Percentiles rank a stretch among this genome's conserved stretches.
These are phyloP conservation scores for Penicillium vulpinum DNA, from an alignment of 2,329 filamentous ascomycete genomes.

Conservation along the genomic window DNA sequence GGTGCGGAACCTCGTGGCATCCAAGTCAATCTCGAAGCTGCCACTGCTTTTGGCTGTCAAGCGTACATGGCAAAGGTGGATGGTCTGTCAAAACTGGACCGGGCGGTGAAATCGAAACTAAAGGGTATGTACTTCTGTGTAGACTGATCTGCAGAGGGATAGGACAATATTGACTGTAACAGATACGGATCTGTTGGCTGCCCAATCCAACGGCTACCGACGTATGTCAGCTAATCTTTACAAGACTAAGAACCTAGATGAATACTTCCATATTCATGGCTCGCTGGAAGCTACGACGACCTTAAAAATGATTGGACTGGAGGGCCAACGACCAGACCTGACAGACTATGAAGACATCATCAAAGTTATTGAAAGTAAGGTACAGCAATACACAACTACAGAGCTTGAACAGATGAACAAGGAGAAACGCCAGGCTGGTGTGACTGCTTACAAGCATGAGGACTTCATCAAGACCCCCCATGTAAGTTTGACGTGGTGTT, in stretches of 20 bases:
- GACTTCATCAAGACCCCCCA: conserved; percentile 60
- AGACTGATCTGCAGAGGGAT: neutral
- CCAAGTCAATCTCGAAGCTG: conserved; percentile 39
- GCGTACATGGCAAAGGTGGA: conserved; percentile 46
- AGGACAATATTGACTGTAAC: neutral
- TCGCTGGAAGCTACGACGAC: conserved; percentile 71
- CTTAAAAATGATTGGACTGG: conserved; percentile 68
- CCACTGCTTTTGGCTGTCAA: conserved; percentile 44
- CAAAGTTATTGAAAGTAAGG: conserved; percentile 59
- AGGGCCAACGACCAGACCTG: conserved; percentile 61
- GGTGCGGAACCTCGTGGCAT: conserved; percentile 39
- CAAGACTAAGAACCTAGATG: conserved; percentile 62
- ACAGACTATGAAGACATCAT: conserved; percentile 62
- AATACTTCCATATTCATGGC: conserved; percentile 75
- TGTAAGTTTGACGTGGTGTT: conserved; percentile 37
- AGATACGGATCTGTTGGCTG: conserved; percentile 72
- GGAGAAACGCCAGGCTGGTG: conserved; percentile 59
- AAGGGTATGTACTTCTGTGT: conserved; percentile 31
- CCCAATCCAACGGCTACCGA: conserved; percentile 70
- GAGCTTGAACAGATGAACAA: conserved; percentile 62
- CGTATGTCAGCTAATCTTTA: conserved; percentile 73
- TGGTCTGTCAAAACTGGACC: conserved; percentile 41
- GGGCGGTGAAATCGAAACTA: conserved; percentile 39
- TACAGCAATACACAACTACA: conserved; percentile 53
- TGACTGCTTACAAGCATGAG: conserved; percentile 59